Base-by-base conservation (phyloP, 306 rosid genomes). In the Vigna trinervia region DNA sequence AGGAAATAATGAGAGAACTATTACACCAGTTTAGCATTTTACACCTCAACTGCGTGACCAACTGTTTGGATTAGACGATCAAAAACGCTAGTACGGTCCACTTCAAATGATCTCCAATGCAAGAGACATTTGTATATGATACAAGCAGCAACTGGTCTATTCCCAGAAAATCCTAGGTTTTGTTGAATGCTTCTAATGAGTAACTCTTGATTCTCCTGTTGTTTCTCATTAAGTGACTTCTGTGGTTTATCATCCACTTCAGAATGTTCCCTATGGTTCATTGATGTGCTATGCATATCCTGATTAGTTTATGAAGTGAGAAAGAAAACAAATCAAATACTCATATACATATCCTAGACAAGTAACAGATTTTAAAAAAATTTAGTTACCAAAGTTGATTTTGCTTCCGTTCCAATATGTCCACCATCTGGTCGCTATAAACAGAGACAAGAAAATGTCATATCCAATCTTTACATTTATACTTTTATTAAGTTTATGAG, bases 351-450 rank as follows among this genome's bases (percentile, higher is more conserved):
- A 82, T 38, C 63, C 56, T 22, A 72, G 20, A 30, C 45, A 63
- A 71, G 69, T 43, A 67, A 67, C 56, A 60, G n/a, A 74, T 60
- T 65, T 48, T 51, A 80, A 74, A 76, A 66, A 78, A 69, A 20
- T 22, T 67, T 53, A 79, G 81, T 86, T 81, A 94, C 97, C 90
- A 80, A 36, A 73, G 87, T 38, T 75, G 88, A 56, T 85, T 78
- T 94, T 84, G 77, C 85, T 26, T 94, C 98, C 50, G 66, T 83
- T 73, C 79, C 88, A 74, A 82, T 73, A 64, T 90, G 97, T 80
- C 88, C 88, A 66, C 94, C 87, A 74, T 92, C 97, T 41, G 81
- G 87, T 82, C 96, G 88, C 98, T 94, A 90, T 73, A 73, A 80
- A 82, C 70, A 43, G 58, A 83, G 66, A 87, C 43, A 86, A 78